These are phyloP conservation scores for Calonectria multiphialidica DNA, from an alignment of 2,329 filamentous ascomycete genomes.

Conservation along the genomic window DNA sequence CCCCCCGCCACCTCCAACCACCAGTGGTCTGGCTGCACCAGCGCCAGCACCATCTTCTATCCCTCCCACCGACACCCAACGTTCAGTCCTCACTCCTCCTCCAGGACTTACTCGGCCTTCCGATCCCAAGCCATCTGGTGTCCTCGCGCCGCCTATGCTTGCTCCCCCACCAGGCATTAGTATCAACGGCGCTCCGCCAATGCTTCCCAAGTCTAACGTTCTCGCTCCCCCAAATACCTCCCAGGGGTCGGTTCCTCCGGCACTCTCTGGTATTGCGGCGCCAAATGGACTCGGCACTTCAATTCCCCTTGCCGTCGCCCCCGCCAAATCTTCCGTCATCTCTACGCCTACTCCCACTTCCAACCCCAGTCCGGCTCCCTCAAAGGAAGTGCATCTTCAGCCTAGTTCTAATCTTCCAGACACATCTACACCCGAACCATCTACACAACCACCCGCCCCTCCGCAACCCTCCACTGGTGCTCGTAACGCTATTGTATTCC, in stretches of 20 bases:
- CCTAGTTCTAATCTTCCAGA: conserved; percentile 18
- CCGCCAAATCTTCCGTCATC: conserved; percentile 5
- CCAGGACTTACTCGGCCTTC: conserved; percentile 38
- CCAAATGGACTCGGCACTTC: conserved; percentile 32
- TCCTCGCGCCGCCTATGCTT: conserved; percentile 54
- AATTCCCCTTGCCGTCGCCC: conserved; percentile 1
- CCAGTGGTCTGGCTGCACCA: conserved; percentile 25
- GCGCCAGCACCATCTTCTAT: conserved; percentile 22
- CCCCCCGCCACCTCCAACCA: conserved; percentile 18
- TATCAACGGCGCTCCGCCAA: conserved; percentile 34
- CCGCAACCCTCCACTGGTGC: conserved; percentile 56
- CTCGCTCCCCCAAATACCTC: conserved; percentile 59
- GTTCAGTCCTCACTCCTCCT: conserved; percentile 34
- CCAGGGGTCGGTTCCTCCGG: conserved; percentile 42
- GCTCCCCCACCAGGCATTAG: conserved; percentile 50
- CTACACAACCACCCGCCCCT: conserved; percentile 33
- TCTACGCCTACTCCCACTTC: conserved; percentile 4
- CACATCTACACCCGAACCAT: conserved; percentile 19
- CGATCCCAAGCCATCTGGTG: conserved; percentile 46
- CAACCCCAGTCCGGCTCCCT: not conserved
- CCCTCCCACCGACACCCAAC: conserved; percentile 19
- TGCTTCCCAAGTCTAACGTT: conserved; percentile 54
- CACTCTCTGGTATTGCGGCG: conserved; percentile 31
- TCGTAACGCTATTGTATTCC: conserved; percentile 69
- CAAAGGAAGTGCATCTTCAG: conserved; percentile 20